phyloP scores from a whole-genome alignment of 345 rosid species.

The Brassica cretica region DNA sequence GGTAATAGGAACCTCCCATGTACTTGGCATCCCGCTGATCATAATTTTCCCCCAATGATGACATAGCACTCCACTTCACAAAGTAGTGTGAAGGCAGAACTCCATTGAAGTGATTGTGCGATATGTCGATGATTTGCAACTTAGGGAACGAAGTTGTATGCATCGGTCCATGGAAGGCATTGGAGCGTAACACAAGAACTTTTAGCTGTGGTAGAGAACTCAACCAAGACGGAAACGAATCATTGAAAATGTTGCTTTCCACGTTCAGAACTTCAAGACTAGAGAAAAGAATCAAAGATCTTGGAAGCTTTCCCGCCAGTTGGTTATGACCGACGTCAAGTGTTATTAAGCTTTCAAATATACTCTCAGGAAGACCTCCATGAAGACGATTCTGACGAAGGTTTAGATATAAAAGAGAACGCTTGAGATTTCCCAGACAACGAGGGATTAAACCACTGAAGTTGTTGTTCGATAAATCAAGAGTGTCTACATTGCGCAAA shows the following conservation, averaged over 20 bases:
- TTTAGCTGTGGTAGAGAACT: neutral
- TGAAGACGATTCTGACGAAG: neutral
- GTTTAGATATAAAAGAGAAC: neutral
- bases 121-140: neutral
- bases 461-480: neutral
- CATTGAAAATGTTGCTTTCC: neutral
- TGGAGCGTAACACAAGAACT: neutral
- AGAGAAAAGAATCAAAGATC: neutral
- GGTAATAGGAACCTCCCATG: neutral
- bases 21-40: neutral
- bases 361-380: neutral
- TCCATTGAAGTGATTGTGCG: neutral
- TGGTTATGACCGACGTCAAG: neutral
- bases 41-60: neutral
- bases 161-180: neutral
- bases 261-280: neutral
- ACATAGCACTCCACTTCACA: neutral
- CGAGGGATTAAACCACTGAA: neutral
- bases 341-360: neutral
- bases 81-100: neutral
- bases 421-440: neutral
- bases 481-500: neutral
- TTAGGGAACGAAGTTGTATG: neutral
- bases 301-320: neutral
- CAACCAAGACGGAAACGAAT: neutral